A percentile compares a stretch with the other conserved stretches of the same genome.
Evolutionary conservation across 306 rosid genomes (phyloP).

Genomic region (Cercis canadensis): DNA sequence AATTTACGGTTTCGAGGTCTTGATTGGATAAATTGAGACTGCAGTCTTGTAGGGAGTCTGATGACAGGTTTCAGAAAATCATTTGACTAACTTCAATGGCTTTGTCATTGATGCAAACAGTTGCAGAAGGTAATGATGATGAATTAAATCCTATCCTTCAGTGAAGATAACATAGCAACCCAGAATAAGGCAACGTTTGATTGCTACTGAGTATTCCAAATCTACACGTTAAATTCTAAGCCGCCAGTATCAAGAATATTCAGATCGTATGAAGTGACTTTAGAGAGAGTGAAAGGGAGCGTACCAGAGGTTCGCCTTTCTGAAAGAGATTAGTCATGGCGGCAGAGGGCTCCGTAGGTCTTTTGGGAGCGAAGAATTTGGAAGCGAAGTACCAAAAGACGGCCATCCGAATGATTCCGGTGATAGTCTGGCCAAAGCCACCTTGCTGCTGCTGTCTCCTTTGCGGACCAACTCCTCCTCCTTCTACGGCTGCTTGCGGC

Average conservation of each 20-base stretch:
- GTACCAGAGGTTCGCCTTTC: slow-evolving; percentile 73
- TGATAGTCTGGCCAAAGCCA: slow-evolving; percentile 62
- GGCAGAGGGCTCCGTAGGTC: slow-evolving; percentile 64
- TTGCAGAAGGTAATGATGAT: background rate
- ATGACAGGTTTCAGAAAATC: background rate
- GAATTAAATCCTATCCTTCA: too few relatives aligned
- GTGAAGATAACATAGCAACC: too few relatives aligned
- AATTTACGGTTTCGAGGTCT: too few relatives aligned
- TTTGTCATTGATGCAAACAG: background rate
- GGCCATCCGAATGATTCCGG: slow-evolving; percentile 89
- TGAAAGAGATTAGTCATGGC: slow-evolving; percentile 78
- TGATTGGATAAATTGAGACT: too few relatives aligned
- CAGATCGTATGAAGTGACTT: background rate
- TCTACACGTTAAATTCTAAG: background rate
- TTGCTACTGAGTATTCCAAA: background rate
- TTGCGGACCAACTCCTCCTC: slow-evolving; percentile 50
- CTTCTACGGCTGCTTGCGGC: slow-evolving; percentile 60
- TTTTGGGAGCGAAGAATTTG: slow-evolving; percentile 84
- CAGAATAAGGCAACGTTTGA: too few relatives aligned
- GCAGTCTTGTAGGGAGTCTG: background rate
- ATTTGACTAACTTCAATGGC: background rate
- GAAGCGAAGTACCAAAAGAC: slow-evolving; percentile 99
- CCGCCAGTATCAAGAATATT: background rate
- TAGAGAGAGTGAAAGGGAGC: background rate
- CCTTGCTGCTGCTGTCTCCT: slow-evolving; percentile 56